Percentiles rank a stretch among this genome's conserved stretches.
phyloP scores from a whole-genome alignment of 225 moss, liverwort and hornwort genomes.

The Pleurozium schreberi region DNA sequence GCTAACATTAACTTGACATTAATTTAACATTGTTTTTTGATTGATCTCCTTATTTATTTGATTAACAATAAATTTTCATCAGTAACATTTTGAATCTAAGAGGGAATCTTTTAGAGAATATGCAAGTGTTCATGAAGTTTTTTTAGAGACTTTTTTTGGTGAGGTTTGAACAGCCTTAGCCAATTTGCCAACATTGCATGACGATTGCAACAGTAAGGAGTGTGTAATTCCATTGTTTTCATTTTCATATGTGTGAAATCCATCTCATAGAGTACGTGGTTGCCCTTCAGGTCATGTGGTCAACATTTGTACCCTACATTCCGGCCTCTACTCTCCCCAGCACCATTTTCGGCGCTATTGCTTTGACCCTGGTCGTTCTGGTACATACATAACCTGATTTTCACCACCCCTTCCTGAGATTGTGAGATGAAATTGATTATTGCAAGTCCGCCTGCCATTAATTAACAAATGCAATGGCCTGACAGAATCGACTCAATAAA shows the following conservation, averaged over 20 bases:
- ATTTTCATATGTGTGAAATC: not conserved
- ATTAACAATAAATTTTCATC: not conserved
- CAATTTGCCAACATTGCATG: not conserved
- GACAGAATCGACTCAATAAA: conserved; percentile 63
- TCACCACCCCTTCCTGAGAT: not conserved
- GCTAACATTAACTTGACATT: not conserved
- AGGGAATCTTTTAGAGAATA: not conserved
- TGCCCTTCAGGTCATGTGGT: conserved; percentile 77
- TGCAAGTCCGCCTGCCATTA: not conserved
- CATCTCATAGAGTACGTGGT: not conserved
- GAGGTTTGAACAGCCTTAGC: not conserved
- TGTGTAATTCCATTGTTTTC: not conserved
- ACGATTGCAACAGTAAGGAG: not conserved
- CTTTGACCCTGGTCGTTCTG: conserved; percentile 50
- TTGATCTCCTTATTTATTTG: not conserved
- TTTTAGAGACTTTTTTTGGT: not conserved
- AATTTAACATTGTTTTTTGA: not conserved
- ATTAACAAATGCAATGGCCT: not conserved
- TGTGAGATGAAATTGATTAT: not conserved
- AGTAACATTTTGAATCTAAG: not conserved
- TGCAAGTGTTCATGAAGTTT: not conserved
- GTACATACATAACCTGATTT: not conserved
- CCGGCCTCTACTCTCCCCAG: conserved; percentile 61
- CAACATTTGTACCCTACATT: conserved; percentile 64
- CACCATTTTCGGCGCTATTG: conserved; percentile 34